Base-by-base conservation (phyloP, 1,284 basidiomycete species). In the Pseudozyma sp. region DNA sequence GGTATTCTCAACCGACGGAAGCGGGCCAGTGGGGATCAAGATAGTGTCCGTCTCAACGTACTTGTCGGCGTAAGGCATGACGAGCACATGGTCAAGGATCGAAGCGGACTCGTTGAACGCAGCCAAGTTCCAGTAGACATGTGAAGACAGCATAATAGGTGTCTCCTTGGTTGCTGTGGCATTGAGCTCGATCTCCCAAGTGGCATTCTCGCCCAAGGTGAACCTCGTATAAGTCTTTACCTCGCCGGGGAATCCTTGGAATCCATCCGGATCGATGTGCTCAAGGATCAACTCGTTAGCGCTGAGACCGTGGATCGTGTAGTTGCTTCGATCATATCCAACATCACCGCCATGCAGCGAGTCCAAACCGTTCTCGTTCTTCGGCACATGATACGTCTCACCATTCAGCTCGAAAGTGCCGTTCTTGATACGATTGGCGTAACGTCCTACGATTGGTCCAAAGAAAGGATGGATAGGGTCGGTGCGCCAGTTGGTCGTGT, bases 381-480 rank as follows among this genome's bases (percentile, higher is more conserved):
- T 56, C 18, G 68, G 72, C 5, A 74, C 52, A 36, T 75, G 40
- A 45, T 74, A 81, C 2, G 64, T 78, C 47, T 63, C 43, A 11
- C 73, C 77, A 47, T 81, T 66, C 57, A 80, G 54, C 52, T 64
- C 65, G 53, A 80, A 82, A 11, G 80, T 81, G 12, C 80, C 80
- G 59, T 82, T 82, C 76, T 77, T 81, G 77, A 82, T 82, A 31
- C 80, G 72, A 52, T 81, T 82, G 34, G 79, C 79, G 47, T 81
- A 82, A 16, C 80, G 69, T 18, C 80, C 80, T 8, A 82, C 79
- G 34, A 78, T 59, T 12, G 80, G 79, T 1, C 77, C 76, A 39
- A 85, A 84, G 59, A 82, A 77, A 21, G 82, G 77, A 57, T 83
- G 83, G 16, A 70, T 67, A 1, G 76, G 66, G 43, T 83, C 81